A percentile compares a stretch with the other conserved stretches of the same genome.
Evolutionary conservation across 2,329 filamentous ascomycete genomes (phyloP).

Genomic region (Acrocalymma vagum): DNA sequence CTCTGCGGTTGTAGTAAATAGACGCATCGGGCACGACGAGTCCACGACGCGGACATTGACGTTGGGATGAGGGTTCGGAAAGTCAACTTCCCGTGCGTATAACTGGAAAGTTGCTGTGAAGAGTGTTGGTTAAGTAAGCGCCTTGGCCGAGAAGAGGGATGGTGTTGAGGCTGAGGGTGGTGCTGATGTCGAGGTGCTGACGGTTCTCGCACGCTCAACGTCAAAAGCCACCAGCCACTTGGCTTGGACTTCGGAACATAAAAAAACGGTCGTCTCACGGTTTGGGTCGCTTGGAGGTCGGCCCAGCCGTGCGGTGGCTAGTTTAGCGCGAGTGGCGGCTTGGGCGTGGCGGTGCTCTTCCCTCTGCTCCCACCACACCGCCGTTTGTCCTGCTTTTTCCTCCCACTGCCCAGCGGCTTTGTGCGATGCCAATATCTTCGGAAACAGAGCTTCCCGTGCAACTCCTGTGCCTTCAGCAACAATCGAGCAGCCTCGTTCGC

Average conservation of each 20-base stretch:
- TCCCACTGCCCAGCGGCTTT: too few species aligned
- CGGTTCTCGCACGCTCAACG: too few species aligned
- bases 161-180: conserved; percentile 24
- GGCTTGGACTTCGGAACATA: too few species aligned
- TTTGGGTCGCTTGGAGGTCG: conserved; percentile 19
- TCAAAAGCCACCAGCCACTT: too few species aligned
- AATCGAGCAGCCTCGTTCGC: too few species aligned
- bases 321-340: conserved; percentile 21
- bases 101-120: conserved; percentile 12
- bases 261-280: conserved; percentile 4
- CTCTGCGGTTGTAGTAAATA: conserved; percentile 7
- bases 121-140: conserved; percentile 21
- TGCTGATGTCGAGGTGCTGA: conserved; percentile 27
- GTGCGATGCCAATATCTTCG: too few species aligned
- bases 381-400: neutral
- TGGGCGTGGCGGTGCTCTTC: conserved; percentile 17
- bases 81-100: conserved; percentile 23
- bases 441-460: too few species aligned
- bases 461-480: too few species aligned
- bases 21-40: too few species aligned
- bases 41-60: conserved; percentile 9
- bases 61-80: conserved; percentile 23
- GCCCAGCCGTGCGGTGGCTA: too few species aligned
- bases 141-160: conserved; percentile 5
- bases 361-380: conserved; percentile 12